Conservation (phyloP, 441 rosid species). For the Populus trichocarpa region DNA sequence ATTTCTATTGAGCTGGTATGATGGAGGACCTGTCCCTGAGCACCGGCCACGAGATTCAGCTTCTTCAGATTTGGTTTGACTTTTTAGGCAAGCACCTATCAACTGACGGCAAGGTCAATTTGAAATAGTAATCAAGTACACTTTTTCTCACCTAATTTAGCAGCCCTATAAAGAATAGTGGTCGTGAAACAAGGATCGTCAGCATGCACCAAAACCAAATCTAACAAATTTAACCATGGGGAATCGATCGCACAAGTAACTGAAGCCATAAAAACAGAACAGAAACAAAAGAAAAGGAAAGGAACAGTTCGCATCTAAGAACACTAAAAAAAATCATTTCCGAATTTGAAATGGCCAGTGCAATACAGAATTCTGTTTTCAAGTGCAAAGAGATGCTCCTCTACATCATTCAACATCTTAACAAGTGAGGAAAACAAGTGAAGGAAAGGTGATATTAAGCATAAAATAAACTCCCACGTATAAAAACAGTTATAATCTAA, state of each 20-base stretch:
- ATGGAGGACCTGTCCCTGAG: neutral
- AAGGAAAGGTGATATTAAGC: neutral
- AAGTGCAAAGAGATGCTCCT: neutral
- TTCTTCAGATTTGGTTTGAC: neutral
- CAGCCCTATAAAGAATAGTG: neutral
- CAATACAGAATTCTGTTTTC: neutral
- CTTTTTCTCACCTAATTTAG: neutral
- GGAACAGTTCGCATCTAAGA: neutral
- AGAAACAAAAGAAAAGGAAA: no score
- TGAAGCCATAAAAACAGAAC: neutral
- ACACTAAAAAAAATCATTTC: neutral
- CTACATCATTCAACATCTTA: neutral
- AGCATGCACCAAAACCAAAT: neutral
- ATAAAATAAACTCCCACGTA: neutral
- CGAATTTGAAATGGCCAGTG: neutral
- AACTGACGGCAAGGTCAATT: neutral
- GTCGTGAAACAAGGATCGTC: neutral
- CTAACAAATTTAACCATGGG: neutral
- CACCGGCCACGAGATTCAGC: neutral
- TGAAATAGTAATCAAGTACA: neutral
- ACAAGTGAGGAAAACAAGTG: neutral
- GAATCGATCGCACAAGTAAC: neutral
- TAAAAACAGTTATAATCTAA: neutral
- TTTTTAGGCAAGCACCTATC: neutral
- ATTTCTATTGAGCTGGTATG: neutral